phyloP scores from a whole-genome alignment of 2,329 filamentous ascomycete genomes.

The Fusarium aywerte region DNA sequence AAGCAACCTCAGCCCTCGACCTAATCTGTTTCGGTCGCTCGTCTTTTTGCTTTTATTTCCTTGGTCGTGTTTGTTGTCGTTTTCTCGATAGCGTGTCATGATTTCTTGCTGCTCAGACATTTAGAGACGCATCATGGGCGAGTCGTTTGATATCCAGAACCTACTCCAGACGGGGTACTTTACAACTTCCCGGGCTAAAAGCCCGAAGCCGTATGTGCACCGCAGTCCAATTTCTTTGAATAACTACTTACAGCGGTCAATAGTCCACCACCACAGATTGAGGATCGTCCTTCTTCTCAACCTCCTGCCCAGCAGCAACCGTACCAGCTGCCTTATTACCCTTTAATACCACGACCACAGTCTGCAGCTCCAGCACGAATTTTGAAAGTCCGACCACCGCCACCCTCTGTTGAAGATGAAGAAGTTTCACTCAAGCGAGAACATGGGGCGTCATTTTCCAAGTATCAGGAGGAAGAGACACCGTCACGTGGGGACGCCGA shows the following conservation, averaged over 20 bases:
- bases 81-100: conserved; percentile 41
- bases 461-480: conserved; percentile 62
- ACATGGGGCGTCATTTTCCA: conserved; percentile 53
- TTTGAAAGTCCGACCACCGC: conserved; percentile 63
- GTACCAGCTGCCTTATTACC: conserved; percentile 36
- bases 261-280: conserved; percentile 37
- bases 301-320: conserved; percentile 28
- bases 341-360: conserved; percentile 28
- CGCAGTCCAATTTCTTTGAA: background rate
- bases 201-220: conserved; percentile 45
- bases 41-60: conserved; percentile 12
- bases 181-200: conserved; percentile 58
- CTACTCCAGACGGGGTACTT: conserved; percentile 63
- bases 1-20: conserved; percentile 7
- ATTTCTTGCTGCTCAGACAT: conserved; percentile 22
- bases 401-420: conserved; percentile 77
- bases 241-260: conserved; percentile 26
- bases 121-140: conserved; percentile 54
- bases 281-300: conserved; percentile 33
- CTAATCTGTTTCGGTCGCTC: background rate
- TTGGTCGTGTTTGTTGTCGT: conserved; percentile 21
- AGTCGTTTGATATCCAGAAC: conserved; percentile 57
- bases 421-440: conserved; percentile 70
- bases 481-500: conserved; percentile 72
- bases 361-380: conserved; percentile 29